Evolutionary conservation across 371 early-diverging fungal genomes (phyloP).

Genomic region (Quaeritorhiza haematococci): DNA sequence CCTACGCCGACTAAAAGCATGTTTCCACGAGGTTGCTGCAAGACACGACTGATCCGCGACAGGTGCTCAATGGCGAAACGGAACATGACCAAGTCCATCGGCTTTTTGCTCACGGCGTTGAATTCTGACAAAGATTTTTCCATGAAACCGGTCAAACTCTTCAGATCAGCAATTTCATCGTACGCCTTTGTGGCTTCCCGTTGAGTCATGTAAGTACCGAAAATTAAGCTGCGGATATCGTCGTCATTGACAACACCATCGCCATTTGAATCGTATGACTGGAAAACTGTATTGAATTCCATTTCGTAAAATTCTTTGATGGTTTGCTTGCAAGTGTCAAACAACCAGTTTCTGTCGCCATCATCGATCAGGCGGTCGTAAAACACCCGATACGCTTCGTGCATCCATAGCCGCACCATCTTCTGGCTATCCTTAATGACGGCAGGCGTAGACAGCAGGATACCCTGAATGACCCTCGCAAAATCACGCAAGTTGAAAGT

Average conservation of each 20-base stretch:
- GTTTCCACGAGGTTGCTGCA: slow-evolving; percentile 47
- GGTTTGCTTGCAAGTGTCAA: slow-evolving; percentile 26
- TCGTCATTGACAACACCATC: slow-evolving; percentile 38
- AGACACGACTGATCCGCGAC: slow-evolving; percentile 42
- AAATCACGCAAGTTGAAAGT: slow-evolving; percentile 51
- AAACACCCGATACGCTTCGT: slow-evolving; percentile 47
- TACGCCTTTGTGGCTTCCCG: slow-evolving; percentile 31
- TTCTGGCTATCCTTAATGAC: slow-evolving; percentile 26
- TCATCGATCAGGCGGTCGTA: slow-evolving; percentile 51
- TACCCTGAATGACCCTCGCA: slow-evolving; percentile 44
- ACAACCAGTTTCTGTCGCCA: slow-evolving; percentile 43
- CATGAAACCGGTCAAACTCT: slow-evolving; percentile 36
- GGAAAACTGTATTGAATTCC: slow-evolving; percentile 36
- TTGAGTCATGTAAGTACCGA: slow-evolving; percentile 38
- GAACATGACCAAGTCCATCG: slow-evolving; percentile 53
- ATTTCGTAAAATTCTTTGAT: slow-evolving; percentile 27
- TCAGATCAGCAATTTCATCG: slow-evolving; percentile 37
- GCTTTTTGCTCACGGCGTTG: slow-evolving; percentile 47
- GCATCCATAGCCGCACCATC: slow-evolving; percentile 44
- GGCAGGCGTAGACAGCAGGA: slow-evolving; percentile 34
- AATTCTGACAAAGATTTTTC: slow-evolving; percentile 37
- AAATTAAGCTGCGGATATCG: slow-evolving; percentile 47
- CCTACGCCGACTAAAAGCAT: slow-evolving; percentile 50
- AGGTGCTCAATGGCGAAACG: slow-evolving; percentile 51
- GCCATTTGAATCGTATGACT: slow-evolving; percentile 31